Evolutionary conservation across 2,329 filamentous ascomycete species (phyloP).

Genomic region (Juglanconis sp.): DNA sequence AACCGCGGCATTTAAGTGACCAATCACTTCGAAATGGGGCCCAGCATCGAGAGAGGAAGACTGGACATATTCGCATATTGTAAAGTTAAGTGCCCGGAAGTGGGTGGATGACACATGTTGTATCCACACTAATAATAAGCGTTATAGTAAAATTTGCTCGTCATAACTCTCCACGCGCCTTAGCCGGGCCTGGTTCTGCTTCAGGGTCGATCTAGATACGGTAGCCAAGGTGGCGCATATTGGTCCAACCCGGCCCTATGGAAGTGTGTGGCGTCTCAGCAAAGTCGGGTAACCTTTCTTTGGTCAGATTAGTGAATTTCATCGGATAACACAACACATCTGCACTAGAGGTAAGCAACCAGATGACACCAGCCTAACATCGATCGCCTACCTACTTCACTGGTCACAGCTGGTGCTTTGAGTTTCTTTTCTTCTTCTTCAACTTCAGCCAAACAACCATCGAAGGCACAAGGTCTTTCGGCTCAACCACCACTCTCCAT

Average conservation of each 20-base stretch:
- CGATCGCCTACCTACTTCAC: background rate
- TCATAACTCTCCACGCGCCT: background rate
- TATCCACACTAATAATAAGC: conserved; percentile 16
- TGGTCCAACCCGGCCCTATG: conserved; percentile 5
- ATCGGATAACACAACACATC: background rate
- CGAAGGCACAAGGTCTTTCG: background rate
- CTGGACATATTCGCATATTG: background rate
- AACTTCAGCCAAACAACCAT: background rate
- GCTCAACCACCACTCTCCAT: too few species aligned
- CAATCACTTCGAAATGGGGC: too few species aligned
- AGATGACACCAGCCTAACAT: background rate
- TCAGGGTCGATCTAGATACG: background rate
- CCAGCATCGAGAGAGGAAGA: too few species aligned
- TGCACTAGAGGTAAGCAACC: background rate
- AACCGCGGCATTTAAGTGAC: too few species aligned
- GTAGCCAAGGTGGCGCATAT: conserved; percentile 6
- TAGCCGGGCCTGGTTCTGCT: background rate
- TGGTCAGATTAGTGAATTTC: conserved; percentile 1
- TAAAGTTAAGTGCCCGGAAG: background rate
- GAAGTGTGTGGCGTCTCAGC: conserved; percentile 12
- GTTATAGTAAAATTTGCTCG: conserved; percentile 13
- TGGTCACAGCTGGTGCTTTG: background rate
- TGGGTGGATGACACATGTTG: conserved; percentile 11
- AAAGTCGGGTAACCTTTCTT: conserved; percentile 9
- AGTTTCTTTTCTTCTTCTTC: background rate